Base-by-base conservation (phyloP, 2,329 filamentous ascomycete species). In the Ophiostoma novo-ulmi region DNA sequence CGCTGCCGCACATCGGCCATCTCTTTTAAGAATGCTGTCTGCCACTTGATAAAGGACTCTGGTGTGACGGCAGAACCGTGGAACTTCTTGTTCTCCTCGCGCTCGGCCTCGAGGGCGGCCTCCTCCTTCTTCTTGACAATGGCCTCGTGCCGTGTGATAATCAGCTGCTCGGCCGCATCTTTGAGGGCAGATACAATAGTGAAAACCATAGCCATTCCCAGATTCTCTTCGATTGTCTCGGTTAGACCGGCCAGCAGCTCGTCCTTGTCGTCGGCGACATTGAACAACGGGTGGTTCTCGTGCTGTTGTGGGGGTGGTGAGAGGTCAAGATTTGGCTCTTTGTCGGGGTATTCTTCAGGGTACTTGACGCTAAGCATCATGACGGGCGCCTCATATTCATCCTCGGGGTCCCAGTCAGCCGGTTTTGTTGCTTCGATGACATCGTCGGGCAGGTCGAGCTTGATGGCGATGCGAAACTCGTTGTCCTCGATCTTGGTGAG, bases 151-250 rank as follows among this genome's bases (percentile, higher is more conserved):
- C 95, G 89, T 73, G 93, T 88, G 20, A 85, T 81, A 75, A 98
- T 88, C 71, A 99, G 85, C 75, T 89, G 85, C 82, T 99, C 95
- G n/a, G 94, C 94, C 69, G 87, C 85, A 72, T 99, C 95, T 78
- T 97, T 98, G 72, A 99, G 82, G 0, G 91, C 88, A 17, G 91
- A 92, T 70, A 96, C 91, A 35, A 99, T 83, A 0, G 94, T 93
- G 80, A 98, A 99, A 1, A 99, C 83, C 95, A 99, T 99, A 70
- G 93, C 92, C 90, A 98, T 98, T 73, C 95, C 95, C 72, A 98
- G 81, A 75, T 94, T 98, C 80, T 99, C 95, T 78, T 95, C 89
- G 48, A 97, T 91, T 0, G 90, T 91, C 20, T 90, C 88, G 55
- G 88, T 80, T 14, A 98, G 83, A 1, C 87, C 85, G 68, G 88